These are phyloP conservation scores for Flaveria brownii DNA, from an alignment of 129 eudicot genomes.

Conservation along the genomic window DNA sequence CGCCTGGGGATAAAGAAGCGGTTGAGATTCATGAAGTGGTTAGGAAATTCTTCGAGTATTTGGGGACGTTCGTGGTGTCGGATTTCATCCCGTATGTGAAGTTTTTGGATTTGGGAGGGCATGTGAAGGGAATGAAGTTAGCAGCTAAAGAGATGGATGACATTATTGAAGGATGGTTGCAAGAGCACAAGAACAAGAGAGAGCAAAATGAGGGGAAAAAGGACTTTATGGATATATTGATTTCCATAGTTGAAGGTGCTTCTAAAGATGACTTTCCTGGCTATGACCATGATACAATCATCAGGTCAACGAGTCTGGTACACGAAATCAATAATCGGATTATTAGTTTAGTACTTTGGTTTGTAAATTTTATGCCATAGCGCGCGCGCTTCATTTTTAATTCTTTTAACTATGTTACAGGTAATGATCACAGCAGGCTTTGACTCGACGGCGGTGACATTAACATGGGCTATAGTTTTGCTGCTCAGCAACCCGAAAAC, in stretches of 20 bases:
- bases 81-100: background rate
- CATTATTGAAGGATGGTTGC: background rate
- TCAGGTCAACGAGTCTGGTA: conserved; percentile 15
- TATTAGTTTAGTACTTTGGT: too few relatives aligned
- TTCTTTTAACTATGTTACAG: background rate
- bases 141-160: conserved; percentile 9
- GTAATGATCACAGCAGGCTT: conserved; percentile 1
- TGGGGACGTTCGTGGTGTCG: conserved; percentile 10
- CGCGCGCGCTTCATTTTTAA: too few relatives aligned
- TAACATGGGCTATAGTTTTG: conserved; percentile 10
- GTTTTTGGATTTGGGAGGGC: conserved; percentile 4
- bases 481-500: conserved; percentile 1
- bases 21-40: background rate
- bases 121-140: conserved; percentile 10
- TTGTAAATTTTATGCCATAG: too few relatives aligned
- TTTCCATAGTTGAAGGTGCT: conserved; percentile 21
- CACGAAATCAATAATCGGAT: background rate
- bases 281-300: background rate
- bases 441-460: background rate
- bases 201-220: background rate
- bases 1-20: background rate
- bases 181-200: background rate
- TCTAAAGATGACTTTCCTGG: conserved; percentile 5
- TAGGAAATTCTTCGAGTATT: background rate
- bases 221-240: background rate